phyloP scores from a whole-genome alignment of 1,284 basidiomycete genomes.

The Ustilago bromivora region DNA sequence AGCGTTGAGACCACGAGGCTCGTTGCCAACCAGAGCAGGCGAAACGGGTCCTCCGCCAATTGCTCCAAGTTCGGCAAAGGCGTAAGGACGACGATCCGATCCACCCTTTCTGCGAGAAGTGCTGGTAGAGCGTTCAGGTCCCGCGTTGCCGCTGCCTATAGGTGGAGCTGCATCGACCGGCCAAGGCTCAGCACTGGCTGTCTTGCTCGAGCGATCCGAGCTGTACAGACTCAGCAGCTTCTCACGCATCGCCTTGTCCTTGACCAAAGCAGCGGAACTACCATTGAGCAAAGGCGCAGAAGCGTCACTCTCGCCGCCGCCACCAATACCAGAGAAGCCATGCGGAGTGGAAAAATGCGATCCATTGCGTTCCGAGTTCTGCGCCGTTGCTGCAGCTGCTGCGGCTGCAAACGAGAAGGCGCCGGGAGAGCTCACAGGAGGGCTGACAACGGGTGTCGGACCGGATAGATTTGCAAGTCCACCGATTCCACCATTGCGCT shows the following conservation, averaged over 20 bases:
- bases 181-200: constrained; percentile 30
- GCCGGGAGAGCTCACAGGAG: constrained; percentile 55
- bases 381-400: constrained; percentile 39
- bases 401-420: constrained; percentile 65
- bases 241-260: constrained; percentile 51
- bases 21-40: constrained; percentile 28
- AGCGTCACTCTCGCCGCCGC: constrained; percentile 21
- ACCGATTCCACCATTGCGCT: constrained; percentile 41
- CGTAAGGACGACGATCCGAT: constrained; percentile 39
- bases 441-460: constrained; percentile 39
- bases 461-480: constrained; percentile 43
- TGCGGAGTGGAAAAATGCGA: constrained; percentile 23
- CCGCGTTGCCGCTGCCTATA: constrained; percentile 1
- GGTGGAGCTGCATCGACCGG: constrained; percentile 30
- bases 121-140: constrained; percentile 39
- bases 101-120: constrained; percentile 42
- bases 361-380: constrained; percentile 30
- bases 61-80: constrained; percentile 37
- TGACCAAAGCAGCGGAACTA: constrained; percentile 28
- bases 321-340: constrained; percentile 8
- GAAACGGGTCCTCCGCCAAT: constrained; percentile 34
- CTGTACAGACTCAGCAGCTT: constrained; percentile 60
- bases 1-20: constrained; percentile 58
- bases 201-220: constrained; percentile 44
- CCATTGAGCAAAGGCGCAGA: constrained; percentile 38